Conservation (phyloP, 148 eudicot species). For the Cornus florida region DNA sequence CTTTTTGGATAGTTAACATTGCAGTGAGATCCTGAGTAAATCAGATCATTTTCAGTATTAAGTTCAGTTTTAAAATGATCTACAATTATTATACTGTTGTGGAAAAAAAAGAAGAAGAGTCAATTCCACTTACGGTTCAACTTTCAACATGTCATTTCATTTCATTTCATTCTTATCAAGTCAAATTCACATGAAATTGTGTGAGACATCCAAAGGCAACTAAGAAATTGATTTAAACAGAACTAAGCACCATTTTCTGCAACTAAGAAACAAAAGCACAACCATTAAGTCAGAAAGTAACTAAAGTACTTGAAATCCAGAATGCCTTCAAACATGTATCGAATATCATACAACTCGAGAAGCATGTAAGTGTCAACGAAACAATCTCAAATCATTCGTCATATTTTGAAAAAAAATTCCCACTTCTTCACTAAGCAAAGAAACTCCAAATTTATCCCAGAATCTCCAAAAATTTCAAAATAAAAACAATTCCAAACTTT, state of each 20-base stretch:
- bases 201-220: background rate
- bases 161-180: background rate
- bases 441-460: background rate
- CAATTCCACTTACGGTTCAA: background rate
- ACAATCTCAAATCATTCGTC: background rate
- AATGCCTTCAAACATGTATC: background rate
- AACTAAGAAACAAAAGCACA: background rate
- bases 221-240: background rate
- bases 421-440: background rate
- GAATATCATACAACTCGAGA: background rate
- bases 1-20: too few relatives aligned
- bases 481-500: background rate
- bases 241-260: background rate
- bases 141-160: background rate
- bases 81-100: too few relatives aligned
- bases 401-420: too few relatives aligned
- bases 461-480: background rate
- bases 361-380: background rate
- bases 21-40: too few relatives aligned
- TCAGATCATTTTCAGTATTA: too few relatives aligned
- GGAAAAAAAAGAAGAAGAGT: background rate
- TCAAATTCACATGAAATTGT: background rate
- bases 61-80: too few relatives aligned
- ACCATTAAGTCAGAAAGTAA: background rate
- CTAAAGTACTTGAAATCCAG: background rate